Evolutionary conservation across 805 yeast species (phyloP), one percentile per base, ranked within the genome.

Genomic region (Nakazawaea sp.): DNA sequence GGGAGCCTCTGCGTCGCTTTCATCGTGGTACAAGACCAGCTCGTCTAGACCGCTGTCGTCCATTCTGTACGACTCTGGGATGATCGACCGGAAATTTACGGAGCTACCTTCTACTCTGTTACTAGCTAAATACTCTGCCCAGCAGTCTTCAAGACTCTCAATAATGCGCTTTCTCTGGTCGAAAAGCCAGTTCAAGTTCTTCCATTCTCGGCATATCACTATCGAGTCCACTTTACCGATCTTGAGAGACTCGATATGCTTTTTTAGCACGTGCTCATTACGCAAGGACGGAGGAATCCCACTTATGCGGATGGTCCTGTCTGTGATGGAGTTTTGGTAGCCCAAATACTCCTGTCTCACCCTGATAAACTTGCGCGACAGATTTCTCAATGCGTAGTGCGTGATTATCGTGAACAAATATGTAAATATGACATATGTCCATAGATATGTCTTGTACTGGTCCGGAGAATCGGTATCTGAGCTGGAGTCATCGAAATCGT

Each of bases 341-440:
- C 97, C 97, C 45, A 90, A 63, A 51, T 84, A 82, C 35, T 61
- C 62, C 58, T 90, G 97, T 44, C 97, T 72, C 46, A 83, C 80
- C 35, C 68, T 62, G 21, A 90, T 85, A 26, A 90, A 85, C 43
- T 75, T 70, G 44, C 68, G 67, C 0, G 97, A 83, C 49, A 84
- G 89, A 12, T 74, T 64, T 48, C 80, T 70, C 26, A 92, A 59
- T 44, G 75, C 66, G 45, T 66, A 69, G 16, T 76, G 62, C 0
- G 88, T 71, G 29, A 84, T 49, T 27, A 73, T 61, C 0, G 97
- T 90, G 62, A 92, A 90, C 7, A 84, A 66, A 52, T 87, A 87
- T 1, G 96, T 86, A 64, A 90, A 87, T 0, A 79, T 68, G 24
- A 88, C 88, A 53, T 90, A 90, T 59, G 84, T 72, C 95, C 96